Evolutionary conservation across 202 grass and related monocot species (phyloP).

Genomic region (Hordeum pubiflorum): DNA sequence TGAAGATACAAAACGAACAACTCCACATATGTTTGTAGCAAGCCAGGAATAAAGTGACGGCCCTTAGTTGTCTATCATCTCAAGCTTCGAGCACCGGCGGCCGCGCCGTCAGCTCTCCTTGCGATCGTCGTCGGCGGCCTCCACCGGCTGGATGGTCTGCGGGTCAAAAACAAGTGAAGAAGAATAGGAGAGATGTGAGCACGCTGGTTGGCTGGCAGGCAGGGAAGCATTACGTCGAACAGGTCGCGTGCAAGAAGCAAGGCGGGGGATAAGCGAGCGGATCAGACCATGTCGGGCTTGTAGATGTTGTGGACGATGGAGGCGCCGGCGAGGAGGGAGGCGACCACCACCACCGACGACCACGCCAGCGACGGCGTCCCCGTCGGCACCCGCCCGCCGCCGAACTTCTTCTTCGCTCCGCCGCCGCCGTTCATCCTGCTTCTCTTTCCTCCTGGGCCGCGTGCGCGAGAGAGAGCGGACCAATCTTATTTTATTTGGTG

Average conservation of each 20-base stretch:
- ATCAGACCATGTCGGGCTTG: constrained; percentile 55
- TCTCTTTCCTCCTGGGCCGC: not conserved
- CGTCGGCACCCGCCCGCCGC: constrained; percentile 42
- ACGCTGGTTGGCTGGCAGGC: not conserved
- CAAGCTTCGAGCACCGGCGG: too few species aligned
- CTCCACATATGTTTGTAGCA: too few species aligned
- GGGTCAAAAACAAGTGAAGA: not conserved
- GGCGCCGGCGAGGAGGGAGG: constrained; percentile 60
- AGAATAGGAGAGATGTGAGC: too few species aligned
- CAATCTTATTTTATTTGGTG: too few species aligned
- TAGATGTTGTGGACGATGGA: constrained; percentile 77
- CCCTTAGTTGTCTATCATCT: too few species aligned
- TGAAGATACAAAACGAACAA: too few species aligned
- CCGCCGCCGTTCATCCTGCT: constrained; percentile 27
- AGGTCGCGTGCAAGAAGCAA: not conserved
- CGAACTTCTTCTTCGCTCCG: constrained; percentile 32
- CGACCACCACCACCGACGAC: constrained; percentile 61
- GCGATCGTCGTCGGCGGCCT: not conserved
- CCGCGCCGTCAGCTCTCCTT: not conserved
- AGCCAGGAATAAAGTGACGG: too few species aligned
- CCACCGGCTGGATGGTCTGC: constrained; percentile 43
- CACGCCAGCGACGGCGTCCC: constrained; percentile 59
- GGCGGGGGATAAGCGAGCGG: too few species aligned
- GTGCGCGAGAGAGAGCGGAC: too few species aligned
- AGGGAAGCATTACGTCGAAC: constrained; percentile 30